Base-by-base conservation (phyloP, 352 stramenopile species). In the Peronospora farinosa region DNA sequence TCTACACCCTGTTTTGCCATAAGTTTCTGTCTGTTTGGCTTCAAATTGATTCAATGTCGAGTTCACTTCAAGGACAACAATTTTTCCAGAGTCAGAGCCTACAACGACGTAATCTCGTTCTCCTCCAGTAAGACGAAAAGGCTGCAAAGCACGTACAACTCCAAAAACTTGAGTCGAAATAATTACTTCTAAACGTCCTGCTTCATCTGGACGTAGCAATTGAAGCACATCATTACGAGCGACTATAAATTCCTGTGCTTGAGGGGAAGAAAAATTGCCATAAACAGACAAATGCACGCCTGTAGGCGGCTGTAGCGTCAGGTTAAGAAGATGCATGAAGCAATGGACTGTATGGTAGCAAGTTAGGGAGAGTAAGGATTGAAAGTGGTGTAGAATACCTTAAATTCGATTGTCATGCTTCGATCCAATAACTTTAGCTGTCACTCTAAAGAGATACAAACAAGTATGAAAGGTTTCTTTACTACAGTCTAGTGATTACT, bases 61-160 rank as follows among this genome's bases (percentile, higher is more conserved):
- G 57, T 98, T 86, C 48, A 97, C 98, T 50, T 98, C 89, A 13
- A 99, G 53, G 25, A 99, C 86, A 5, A 95, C 84, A 42, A 99
- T 76, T 63, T 95, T 96, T 41, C 97, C 97, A 13, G 89, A 88
- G 75, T 99, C 97, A 11, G 91, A 96, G 7, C 88, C 95, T 5
- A 99, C 82, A 0, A 97, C 93, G 11, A 98, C 47, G 51, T 97
- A 97, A 72, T 99, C 97, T 40, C 96, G 92, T 23, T 86, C 72
- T 51, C 83, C 76, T 11, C 81, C 83, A 5, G 82, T 91, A 19
- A 95, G 54, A 5, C 79, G 78, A 59, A 99, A 96, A 13, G 91
- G 68, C 41, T 84, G 63, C 15, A 99, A 57, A n/a, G 82, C 86
- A 5, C 97, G 86, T 13, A 99, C 80, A 30, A 96, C 78, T 40